Base-by-base conservation (phyloP, 768 basidiomycete species). In the Tylopilus rubrobrunneus region DNA sequence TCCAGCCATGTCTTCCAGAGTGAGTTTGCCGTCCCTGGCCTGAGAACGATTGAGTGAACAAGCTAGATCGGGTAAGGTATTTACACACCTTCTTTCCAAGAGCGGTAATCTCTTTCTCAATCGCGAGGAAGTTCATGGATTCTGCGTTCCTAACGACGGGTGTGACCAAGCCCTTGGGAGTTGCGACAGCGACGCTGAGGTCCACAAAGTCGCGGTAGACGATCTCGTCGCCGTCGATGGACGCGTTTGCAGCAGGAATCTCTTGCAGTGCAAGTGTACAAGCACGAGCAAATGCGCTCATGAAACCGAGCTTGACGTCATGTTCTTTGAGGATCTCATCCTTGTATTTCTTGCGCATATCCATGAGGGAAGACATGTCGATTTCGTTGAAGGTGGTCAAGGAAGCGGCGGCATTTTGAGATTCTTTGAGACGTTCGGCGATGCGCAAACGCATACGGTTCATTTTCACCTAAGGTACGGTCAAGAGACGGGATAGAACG, bases 381-480 rank as follows among this genome's bases (percentile, higher is more conserved):
- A 99, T 92, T 75, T 99, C 96, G 76, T 99, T 98, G 83, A 99
- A 99, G 25, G 96, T 98, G 33, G 97, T 98, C 55, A 98, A 73
- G 47, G 93, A 95, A 45, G 96, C 96, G 5, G 96, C 97, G 19
- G 91, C 84, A 68, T 98, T 97, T 71, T 99, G 96, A 23, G 95
- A 96, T 69, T 97, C 88, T 77, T 99, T 99, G 69, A 99, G 83
- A 49, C 96, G 93, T 74, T 95, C 92, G 45, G 95, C 89, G 65
- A 99, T 99, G 57, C 95, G 92, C 58, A 90, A 79, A 45, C 96
- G 91, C 97, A 99, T 99, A 49, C 95, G 87, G 72, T 84, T 95
- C 95, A 99, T 98, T 79, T 98, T 98, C 67, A 98, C 86, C 90
- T 92, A 31, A 11, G 25, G 4, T 3, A 15, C 7, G 33, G 23